These are phyloP conservation scores for Speleostelium caveatum DNA, from an alignment of 78 protist genomes.

Conservation along the genomic window DNA sequence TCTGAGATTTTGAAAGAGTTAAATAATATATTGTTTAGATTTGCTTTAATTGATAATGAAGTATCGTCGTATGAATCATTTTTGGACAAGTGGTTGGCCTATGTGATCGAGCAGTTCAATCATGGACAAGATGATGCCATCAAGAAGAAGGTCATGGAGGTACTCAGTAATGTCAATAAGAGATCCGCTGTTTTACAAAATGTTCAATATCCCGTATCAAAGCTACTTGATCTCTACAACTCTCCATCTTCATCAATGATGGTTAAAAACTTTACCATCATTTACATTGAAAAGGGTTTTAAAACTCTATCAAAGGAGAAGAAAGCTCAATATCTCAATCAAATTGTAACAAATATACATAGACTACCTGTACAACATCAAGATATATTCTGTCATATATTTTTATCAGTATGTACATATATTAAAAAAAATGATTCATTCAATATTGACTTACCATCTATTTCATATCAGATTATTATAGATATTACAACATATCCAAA, in stretches of 20 bases:
- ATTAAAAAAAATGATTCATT: no score
- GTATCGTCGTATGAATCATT: conserved; percentile 20
- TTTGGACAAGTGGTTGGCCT: conserved; percentile 4
- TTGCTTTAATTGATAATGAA: conserved; percentile 53
- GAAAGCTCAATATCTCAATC: neutral
- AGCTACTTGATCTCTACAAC: conserved; percentile 25
- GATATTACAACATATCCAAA: conserved; percentile 2
- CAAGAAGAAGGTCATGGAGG: conserved; percentile 73
- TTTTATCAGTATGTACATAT: conserved; percentile 22
- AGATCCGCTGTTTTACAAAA: conserved; percentile 19
- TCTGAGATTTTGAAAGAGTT: conserved; percentile 23
- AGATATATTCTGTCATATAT: conserved; percentile 68
- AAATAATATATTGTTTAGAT: conserved; percentile 63
- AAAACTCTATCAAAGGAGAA: neutral
- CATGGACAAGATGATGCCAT: neutral
- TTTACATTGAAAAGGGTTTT: conserved; percentile 73
- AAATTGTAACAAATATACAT: conserved; percentile 14
- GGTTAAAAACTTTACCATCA: conserved; percentile 54
- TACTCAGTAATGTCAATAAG: conserved; percentile 54
- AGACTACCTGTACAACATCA: conserved; percentile 32
- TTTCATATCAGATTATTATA: neutral
- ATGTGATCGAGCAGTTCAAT: neutral
- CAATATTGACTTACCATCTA: no score
- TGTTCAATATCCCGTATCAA: conserved; percentile 35
- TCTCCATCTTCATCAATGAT: neutral